Conservation (phyloP, 768 basidiomycete genomes). For the Pleurotus djamor region DNA sequence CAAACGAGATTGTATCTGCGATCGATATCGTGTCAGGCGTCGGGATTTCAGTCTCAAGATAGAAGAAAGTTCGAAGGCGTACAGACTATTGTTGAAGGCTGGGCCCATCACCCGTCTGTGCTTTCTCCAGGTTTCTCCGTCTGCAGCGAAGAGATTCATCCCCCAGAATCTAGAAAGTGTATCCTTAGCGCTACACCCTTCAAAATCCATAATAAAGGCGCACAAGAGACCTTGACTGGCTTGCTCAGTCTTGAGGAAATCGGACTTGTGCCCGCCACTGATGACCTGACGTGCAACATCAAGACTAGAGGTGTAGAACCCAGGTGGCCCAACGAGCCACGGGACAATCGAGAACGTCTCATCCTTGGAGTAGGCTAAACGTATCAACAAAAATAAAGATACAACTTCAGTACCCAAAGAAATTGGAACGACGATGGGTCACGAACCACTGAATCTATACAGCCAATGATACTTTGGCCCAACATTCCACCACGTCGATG, state of each 20-base stretch:
- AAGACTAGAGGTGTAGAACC: conserved; percentile 41
- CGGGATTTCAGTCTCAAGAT: not conserved
- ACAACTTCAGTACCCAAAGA: not conserved
- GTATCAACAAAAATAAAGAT: not conserved
- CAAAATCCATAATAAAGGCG: conserved; percentile 9
- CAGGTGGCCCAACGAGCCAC: conserved; percentile 31
- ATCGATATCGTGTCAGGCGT: not conserved
- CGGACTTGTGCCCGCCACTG: conserved; percentile 33
- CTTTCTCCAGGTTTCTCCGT: conserved; percentile 27
- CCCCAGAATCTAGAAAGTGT: conserved; percentile 22
- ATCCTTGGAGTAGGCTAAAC: not conserved
- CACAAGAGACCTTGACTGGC: conserved; percentile 29
- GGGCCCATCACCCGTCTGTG: conserved; percentile 31
- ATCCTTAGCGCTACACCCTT: not conserved
- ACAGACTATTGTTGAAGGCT: conserved; percentile 26
- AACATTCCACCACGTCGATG: conserved; percentile 43
- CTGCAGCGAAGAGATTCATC: conserved; percentile 24
- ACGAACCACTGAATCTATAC: conserved; percentile 30
- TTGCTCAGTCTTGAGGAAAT: conserved; percentile 35
- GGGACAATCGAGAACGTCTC: conserved; percentile 32
- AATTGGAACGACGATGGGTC: not conserved
- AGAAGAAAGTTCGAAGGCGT: not conserved
- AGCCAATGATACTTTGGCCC: conserved; percentile 32
- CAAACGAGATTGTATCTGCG: conserved; percentile 40
- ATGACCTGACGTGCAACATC: conserved; percentile 44